Percentiles rank a stretch among this genome's conserved stretches.
phyloP scores from a whole-genome alignment of 148 eudicot species.

The Chenopodium berlandieri region DNA sequence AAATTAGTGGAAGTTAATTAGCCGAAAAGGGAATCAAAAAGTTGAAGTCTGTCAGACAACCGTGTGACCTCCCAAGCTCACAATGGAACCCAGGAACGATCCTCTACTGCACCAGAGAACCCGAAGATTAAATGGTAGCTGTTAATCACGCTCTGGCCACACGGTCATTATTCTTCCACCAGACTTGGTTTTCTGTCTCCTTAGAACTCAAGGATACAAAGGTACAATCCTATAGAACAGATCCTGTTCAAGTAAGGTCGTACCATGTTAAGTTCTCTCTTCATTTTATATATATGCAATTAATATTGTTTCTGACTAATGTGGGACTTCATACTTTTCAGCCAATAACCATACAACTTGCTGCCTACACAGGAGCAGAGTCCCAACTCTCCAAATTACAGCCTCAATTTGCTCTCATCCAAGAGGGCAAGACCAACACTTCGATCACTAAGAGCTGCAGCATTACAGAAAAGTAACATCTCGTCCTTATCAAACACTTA shows the following conservation, averaged over 20 bases:
- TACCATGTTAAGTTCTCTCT: background rate
- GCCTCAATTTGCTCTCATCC: constrained; percentile 13
- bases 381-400: constrained; percentile 5
- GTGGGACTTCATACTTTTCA: too few species aligned
- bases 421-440: background rate
- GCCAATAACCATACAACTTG: background rate
- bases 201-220: constrained; percentile 1
- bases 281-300: too few species aligned
- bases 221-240: background rate
- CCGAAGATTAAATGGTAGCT: background rate
- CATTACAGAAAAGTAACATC: background rate
- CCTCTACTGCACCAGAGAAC: background rate
- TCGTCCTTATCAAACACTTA: background rate
- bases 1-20: too few species aligned
- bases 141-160: constrained; percentile 3
- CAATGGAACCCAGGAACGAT: background rate
- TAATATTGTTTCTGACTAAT: too few species aligned
- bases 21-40: too few species aligned
- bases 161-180: background rate
- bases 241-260: constrained; percentile 8
- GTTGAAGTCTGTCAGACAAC: too few species aligned
- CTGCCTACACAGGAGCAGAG: background rate
- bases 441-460: constrained; percentile 17
- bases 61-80: too few species aligned
- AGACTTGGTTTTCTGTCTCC: background rate